Percentiles rank a stretch among this genome's conserved stretches.
Conservation (phyloP, 139 green algal genomes). For the Chlamydomonas sphaeroides region DNA sequence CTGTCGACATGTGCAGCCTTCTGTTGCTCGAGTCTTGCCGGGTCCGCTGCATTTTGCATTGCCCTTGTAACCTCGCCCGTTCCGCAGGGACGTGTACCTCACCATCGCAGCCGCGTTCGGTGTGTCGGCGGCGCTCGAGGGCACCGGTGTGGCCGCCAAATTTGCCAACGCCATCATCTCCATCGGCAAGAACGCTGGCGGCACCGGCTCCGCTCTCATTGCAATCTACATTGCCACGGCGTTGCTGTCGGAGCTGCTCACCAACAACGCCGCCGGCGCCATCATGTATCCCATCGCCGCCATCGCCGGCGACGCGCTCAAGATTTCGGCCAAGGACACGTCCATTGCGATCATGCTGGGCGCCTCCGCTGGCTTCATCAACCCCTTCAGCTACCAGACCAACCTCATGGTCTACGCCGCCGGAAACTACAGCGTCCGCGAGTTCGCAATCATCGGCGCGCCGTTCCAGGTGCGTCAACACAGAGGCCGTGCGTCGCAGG, state of each 20-base stretch:
- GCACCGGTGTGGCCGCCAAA: constrained; percentile 10
- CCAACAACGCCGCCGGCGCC: constrained; percentile 73
- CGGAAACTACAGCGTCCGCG: constrained; percentile 64
- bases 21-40: no score
- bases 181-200: constrained; percentile 34
- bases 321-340: constrained; percentile 48
- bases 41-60: no score
- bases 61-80: no score
- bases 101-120: constrained; percentile 67
- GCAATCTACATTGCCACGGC: constrained; percentile 54
- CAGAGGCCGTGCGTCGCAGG: no score
- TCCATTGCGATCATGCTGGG: constrained; percentile 64
- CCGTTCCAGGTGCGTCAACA: constrained; percentile 60
- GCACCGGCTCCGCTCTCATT: constrained; percentile 42
- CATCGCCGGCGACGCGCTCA: constrained; percentile 44
- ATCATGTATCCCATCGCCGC: constrained; percentile 72
- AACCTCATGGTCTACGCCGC: constrained; percentile 81
- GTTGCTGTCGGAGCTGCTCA: constrained; percentile 69
- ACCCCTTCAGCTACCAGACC: constrained; percentile 74
- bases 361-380: constrained; percentile 66
- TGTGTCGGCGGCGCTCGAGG: constrained; percentile 57
- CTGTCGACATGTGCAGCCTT: no score
- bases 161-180: constrained; percentile 43
- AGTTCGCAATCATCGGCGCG: constrained; percentile 66
- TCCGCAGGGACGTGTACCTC: constrained; percentile 39